Base-by-base conservation (phyloP, 2,329 filamentous ascomycete species). In the Alternaria sp. region DNA sequence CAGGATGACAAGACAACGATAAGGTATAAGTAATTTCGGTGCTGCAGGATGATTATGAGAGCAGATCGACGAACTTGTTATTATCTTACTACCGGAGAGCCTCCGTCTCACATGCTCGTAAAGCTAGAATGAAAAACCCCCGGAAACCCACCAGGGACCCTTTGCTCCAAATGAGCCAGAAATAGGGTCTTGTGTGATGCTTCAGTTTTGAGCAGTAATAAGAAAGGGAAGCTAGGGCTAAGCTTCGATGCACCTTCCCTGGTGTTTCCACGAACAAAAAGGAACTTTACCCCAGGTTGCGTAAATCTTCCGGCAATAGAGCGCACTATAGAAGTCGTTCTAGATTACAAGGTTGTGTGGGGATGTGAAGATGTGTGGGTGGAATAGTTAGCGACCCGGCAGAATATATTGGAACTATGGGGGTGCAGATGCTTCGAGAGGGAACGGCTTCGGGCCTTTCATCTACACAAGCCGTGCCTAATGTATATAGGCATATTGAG, bases 361-460 rank as follows among this genome's bases (percentile, higher is more conserved):
- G 72, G 72, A 68, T 63, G 71, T 70, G 66, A 61, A 52, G 60
- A 58, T 54, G 53, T 51, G 61, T 61, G 61, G 63, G 40, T 66
- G 58, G 61, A 56, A 50, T 60, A 36, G 48, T 37, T 63, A 63
- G 63, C 49, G 60, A 55, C 51, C 58, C 61, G 69, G 68, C 48
- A 63, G 63, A 67, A 67, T 74, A 75, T 63, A 76, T 70, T 75
- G 60, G 60, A 70, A 66, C 33, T 68, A 72, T 71, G 74, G 68
- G 68, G 70, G 68, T 71, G 62, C 61, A 69, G 71, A 73, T 68
- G 56, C 59, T 70, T 73, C 69, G 62, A 72, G 70, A 69, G 66
- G 61, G 62, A 54, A 59, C 36, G 23, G 37, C 42, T 42, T 50
- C 56, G 58, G 65, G 61, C 46, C 40, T 58, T 58, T 61, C 60